Evolutionary conservation across 139 green algal genomes (phyloP).

Genomic region (Coccomyxa sp.): DNA sequence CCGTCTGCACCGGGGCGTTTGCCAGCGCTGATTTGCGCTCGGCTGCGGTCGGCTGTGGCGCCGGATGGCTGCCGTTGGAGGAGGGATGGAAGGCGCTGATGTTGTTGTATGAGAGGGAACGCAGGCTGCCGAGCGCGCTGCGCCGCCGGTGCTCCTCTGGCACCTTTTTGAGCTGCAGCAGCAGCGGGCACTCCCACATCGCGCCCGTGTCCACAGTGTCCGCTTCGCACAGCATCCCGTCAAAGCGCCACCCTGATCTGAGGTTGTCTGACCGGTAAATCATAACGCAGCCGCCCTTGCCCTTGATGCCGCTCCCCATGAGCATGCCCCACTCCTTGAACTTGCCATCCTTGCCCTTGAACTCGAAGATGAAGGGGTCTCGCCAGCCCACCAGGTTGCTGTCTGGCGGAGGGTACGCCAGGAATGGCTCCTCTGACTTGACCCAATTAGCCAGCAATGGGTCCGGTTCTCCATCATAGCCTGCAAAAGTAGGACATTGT

Average conservation of each 20-base stretch:
- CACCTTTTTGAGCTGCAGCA: conserved; percentile 33
- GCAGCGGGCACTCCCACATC: conserved; percentile 68
- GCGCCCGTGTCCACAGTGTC: conserved; percentile 36
- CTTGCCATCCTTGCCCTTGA: conserved; percentile 6
- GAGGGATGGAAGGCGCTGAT: neutral
- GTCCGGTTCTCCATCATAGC: conserved; percentile 22
- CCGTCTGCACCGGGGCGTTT: neutral
- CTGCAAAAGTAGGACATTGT: neutral
- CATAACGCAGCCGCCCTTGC: conserved; percentile 55
- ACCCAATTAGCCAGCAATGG: conserved; percentile 53
- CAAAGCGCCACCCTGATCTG: conserved; percentile 39
- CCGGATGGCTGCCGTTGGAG: neutral
- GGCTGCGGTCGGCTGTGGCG: neutral
- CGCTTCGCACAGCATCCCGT: conserved; percentile 48
- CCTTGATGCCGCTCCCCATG: conserved; percentile 72
- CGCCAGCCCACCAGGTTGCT: conserved; percentile 72
- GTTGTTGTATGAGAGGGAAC: neutral
- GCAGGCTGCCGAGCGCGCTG: neutral
- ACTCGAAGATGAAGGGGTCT: conserved; percentile 72
- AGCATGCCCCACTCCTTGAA: conserved; percentile 56
- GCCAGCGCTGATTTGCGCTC: neutral
- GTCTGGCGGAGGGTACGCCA: conserved; percentile 58
- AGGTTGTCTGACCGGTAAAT: conserved; percentile 44
- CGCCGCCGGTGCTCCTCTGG: neutral
- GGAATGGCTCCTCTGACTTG: conserved; percentile 61